phyloP scores from a whole-genome alignment of 2,329 filamentous ascomycete species.

The Huntiella bhutanensis region DNA sequence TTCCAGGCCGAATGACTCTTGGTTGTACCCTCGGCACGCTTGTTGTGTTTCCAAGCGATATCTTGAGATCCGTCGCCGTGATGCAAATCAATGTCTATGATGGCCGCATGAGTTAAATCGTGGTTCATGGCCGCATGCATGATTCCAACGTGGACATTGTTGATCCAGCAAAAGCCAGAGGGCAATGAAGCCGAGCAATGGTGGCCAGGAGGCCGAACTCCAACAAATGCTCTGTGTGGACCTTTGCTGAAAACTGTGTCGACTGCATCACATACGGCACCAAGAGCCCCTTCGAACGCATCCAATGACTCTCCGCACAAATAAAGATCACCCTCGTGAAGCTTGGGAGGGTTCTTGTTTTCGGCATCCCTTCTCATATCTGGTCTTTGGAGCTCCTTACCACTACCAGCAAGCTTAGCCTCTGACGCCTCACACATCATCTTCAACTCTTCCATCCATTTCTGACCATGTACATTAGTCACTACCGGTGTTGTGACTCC shows the following conservation, averaged over 20 bases:
- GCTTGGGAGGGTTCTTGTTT: conserved; percentile 26
- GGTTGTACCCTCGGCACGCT: conserved; percentile 50
- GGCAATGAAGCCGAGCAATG: conserved; percentile 81
- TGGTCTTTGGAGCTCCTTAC: conserved; percentile 58
- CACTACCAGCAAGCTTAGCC: conserved; percentile 53
- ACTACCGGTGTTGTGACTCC: conserved; percentile 58
- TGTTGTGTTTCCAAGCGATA: conserved; percentile 82
- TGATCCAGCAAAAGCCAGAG: conserved; percentile 95
- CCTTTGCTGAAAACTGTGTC: conserved; percentile 54
- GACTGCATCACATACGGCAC: conserved; percentile 83
- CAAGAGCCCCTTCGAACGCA: conserved; percentile 78
- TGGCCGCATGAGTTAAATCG: conserved; percentile 80
- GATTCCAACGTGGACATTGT: conserved; percentile 94
- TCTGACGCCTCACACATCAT: conserved; percentile 69
- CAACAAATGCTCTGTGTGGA: conserved; percentile 70
- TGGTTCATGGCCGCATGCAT: conserved; percentile 72
- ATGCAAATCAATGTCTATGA: conserved; percentile 80
- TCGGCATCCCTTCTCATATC: conserved; percentile 36
- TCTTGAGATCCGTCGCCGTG: conserved; percentile 92
- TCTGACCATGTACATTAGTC: conserved; percentile 73
- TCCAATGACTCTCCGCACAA: conserved; percentile 69
- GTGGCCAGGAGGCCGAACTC: conserved; percentile 80
- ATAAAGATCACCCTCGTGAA: conserved; percentile 84
- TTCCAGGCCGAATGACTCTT: conserved; percentile 62
- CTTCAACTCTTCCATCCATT: conserved; percentile 87